Evolutionary conservation across 2,329 filamentous ascomycete species (phyloP), one percentile per base, ranked within the genome.

Genomic region (Kalmusia sp.): DNA sequence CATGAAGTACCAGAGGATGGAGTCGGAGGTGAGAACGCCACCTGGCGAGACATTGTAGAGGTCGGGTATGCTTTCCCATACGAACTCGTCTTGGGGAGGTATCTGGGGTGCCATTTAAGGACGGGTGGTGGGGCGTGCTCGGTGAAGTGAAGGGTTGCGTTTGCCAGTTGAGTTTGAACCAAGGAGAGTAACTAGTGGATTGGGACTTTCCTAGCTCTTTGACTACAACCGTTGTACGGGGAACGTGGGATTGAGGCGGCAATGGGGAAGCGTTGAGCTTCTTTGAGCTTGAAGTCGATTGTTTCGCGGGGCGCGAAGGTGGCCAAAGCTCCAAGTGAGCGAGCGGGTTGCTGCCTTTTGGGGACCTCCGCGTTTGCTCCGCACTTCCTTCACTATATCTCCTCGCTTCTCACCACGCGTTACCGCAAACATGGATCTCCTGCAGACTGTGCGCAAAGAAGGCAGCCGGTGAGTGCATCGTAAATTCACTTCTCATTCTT

Each of bases 361-460:
- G 24, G 11, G 25, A 52, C 53, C 49, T 51, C 53, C 53, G 53
- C 49, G 9, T 34, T 45, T 37, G 14, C 51, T 58, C 58, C 44
- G 48, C 56, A 53, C 33, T 39, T 39, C 27, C 39, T 19, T 41
- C 30, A 9, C 30, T 46, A 28, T 22, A 30, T 40, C 19, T 27
- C 43, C 33, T 41, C 55, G 24, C 4, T 28, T 57, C 40, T 41
- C 48, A 56, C 57, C 49, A 53, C 33, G 17, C 35, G 40, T 55
- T 49, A 50, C 38, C 57, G 37, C 31, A 49, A 76, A 22, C 51
- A 97, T 99, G 95, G 95, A 99, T 83, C 85, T 99, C 50, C 86
- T 98, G 49, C 91, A 93, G 54, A 92, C 90, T 35, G 89, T 99
- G 57, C 91, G 93, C 69, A 98, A 99, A 78, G 93, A 96, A 74